Conservation (phyloP, 495 filamentous ascomycete species). For the Trypethelium eluteriae region DNA sequence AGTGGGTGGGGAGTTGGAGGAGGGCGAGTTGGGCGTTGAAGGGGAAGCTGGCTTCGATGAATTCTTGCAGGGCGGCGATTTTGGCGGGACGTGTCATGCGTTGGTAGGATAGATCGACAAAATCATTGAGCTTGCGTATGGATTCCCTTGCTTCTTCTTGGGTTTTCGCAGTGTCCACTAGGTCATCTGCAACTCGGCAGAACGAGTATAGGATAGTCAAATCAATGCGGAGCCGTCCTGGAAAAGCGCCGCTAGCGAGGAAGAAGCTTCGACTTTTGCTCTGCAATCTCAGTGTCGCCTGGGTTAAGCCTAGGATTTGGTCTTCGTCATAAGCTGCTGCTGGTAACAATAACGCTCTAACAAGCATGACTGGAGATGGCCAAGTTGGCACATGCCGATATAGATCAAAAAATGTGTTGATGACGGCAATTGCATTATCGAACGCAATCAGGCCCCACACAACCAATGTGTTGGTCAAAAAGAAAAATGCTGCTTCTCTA, state of each 20-base stretch:
- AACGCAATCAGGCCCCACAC: conserved; percentile 57
- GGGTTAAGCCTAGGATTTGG: conserved; percentile 46
- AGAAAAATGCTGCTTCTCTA: conserved; percentile 59
- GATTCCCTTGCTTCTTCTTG: conserved; percentile 41
- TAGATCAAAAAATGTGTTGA: conserved; percentile 46
- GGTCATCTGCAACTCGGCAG: conserved; percentile 61
- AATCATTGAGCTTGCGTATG: conserved; percentile 46
- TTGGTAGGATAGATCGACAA: conserved; percentile 41
- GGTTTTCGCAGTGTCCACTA: conserved; percentile 52
- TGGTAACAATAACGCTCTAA: conserved; percentile 41
- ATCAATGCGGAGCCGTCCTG: conserved; percentile 56
- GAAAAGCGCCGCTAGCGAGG: conserved; percentile 56
- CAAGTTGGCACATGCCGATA: conserved; percentile 39
- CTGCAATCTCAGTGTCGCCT: conserved; percentile 46
- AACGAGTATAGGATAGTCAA: conserved; percentile 62
- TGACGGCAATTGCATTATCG: conserved; percentile 53
- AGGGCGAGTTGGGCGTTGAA: conserved; percentile 42
- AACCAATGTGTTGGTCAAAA: conserved; percentile 56
- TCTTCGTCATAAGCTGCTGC: conserved; percentile 42
- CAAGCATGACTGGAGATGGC: conserved; percentile 41
- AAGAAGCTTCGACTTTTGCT: conserved; percentile 62
- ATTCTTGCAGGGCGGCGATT: conserved; percentile 27
- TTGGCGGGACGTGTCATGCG: conserved; percentile 22
- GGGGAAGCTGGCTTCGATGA: conserved; percentile 42
- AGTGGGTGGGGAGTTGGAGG: conserved; percentile 45